A percentile compares a stretch with the other conserved stretches of the same genome.
Conservation (phyloP, 805 yeast species). For the Suhomyces pyralidae region DNA sequence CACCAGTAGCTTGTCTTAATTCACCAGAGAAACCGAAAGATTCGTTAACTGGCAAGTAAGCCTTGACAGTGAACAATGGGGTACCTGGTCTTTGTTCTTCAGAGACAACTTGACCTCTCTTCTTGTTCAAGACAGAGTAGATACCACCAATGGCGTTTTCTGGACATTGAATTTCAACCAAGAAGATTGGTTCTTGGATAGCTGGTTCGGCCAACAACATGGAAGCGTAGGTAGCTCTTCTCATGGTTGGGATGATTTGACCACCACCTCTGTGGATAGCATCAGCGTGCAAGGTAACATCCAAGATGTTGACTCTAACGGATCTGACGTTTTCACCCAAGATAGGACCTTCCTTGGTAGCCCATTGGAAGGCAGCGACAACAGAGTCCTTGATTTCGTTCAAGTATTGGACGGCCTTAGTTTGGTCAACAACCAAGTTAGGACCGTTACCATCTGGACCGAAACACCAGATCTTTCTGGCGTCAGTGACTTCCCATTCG, state of each 20-base stretch:
- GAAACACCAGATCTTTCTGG: slow-evolving; percentile 99
- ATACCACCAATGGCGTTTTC: slow-evolving; percentile 99
- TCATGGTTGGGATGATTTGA: slow-evolving; percentile 99
- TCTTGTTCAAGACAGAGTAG: slow-evolving; percentile 98
- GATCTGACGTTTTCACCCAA: slow-evolving; percentile 96
- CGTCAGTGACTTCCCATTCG: slow-evolving; percentile 99
- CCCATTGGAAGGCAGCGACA: slow-evolving; percentile 99
- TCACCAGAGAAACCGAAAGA: slow-evolving; percentile 99
- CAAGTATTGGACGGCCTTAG: slow-evolving; percentile 99
- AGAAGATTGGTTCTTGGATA: slow-evolving; percentile 98
- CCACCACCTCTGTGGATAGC: slow-evolving; percentile 99
- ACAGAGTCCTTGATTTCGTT: slow-evolving; percentile 99
- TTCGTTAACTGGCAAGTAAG: slow-evolving; percentile 99
- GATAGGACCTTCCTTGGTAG: slow-evolving; percentile 99
- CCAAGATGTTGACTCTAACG: slow-evolving; percentile 95
- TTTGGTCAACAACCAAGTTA: slow-evolving; percentile 97
- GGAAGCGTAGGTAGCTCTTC: slow-evolving; percentile 99
- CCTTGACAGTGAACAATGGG: slow-evolving; percentile 99
- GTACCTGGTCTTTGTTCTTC: slow-evolving; percentile 99
- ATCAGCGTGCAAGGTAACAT: slow-evolving; percentile 99
- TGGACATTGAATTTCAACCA: slow-evolving; percentile 99
- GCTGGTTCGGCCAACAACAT: slow-evolving; percentile 98
- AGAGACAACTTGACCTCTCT: slow-evolving; percentile 99
- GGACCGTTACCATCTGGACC: slow-evolving; percentile 99
- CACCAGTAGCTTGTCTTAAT: slow-evolving; percentile 99